Evolutionary conservation across 371 early-diverging fungal genomes (phyloP), one percentile per base, ranked within the genome.

Genomic region (Mortierella sp.): DNA sequence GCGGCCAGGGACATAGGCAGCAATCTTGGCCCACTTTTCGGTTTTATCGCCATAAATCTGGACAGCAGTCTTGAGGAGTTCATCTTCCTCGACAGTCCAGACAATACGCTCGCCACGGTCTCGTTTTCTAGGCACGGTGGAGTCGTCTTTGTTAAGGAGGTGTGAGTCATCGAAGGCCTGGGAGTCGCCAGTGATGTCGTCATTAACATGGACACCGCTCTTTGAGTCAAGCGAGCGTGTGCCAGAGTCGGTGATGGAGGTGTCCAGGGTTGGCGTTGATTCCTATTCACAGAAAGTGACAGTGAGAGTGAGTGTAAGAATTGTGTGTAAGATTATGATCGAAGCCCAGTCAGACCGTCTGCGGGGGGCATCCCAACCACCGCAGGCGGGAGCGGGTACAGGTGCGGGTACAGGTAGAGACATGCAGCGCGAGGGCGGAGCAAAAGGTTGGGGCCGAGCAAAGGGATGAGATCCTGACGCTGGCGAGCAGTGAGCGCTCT

Each of bases 21-120:
- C 92, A 48, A 93, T 93, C 50, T 90, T 89, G 3, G 90, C 84
- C 93, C 93, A 93, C 66, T 88, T 89, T 72, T 91, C 93, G 5
- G 91, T 88, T 73, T 90, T 88, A 48, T 89, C 87, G 11, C 92
- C 92, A 72, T 91, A 91, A 0, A 87, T 53, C 57, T 87, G 85
- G 2, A 93, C 92, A 3, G 91, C 91, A n/a, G 88, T 44, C 60
- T 83, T 85, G 21, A 95, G 71, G 6, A 90, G 64, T n/a, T 86
- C 82, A 66, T 93, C 92, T 56, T 93, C 94, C 67, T 88, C 89
- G 1, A 84, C 80, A 16, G 91, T 88, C 94, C 94, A 93, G 53
- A 53, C 53, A 16, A 26, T 23, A 3, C 53, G 53, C 53, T 53
- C 53, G 53, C 53, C 53, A 12, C 53, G 16, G 23, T 53, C 53